Conservation (phyloP, 1,139 yeast species). For the Pichia sp. region DNA sequence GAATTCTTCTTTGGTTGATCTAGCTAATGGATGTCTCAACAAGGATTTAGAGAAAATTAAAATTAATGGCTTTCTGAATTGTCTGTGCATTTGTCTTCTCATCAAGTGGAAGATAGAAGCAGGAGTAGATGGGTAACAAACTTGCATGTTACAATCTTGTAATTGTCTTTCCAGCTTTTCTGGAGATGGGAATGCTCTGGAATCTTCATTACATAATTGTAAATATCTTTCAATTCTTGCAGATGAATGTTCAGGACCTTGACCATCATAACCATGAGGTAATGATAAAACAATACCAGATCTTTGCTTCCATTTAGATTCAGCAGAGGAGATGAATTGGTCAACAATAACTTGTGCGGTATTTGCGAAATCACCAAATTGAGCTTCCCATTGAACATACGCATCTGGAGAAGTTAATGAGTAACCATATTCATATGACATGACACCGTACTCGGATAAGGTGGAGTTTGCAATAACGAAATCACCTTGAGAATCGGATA, state of each 20-base stretch:
- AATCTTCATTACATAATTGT: conserved; percentile 94
- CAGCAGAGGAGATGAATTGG: conserved; percentile 96
- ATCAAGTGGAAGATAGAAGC: conserved; percentile 93
- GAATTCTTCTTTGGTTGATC: conserved; percentile 76
- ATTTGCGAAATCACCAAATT: conserved; percentile 99
- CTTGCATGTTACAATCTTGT: conserved; percentile 97
- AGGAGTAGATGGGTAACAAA: conserved; percentile 97
- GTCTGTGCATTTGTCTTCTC: conserved; percentile 99
- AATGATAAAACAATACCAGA: conserved; percentile 90
- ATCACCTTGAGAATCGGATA: conserved; percentile 76
- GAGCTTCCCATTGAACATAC: conserved; percentile 98
- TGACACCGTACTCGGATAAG: conserved; percentile 95
- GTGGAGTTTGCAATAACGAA: conserved; percentile 93
- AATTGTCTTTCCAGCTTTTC: conserved; percentile 94
- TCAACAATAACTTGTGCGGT: conserved; percentile 97
- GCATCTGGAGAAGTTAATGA: conserved; percentile 97
- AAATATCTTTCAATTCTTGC: conserved; percentile 97
- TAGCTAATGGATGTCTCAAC: conserved; percentile 96
- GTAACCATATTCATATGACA: conserved; percentile 99
- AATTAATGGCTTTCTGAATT: conserved; percentile 93
- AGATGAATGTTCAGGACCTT: conserved; percentile 99
- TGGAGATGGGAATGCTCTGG: conserved; percentile 82
- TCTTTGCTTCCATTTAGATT: conserved; percentile 98
- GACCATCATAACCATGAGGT: conserved; percentile 99
- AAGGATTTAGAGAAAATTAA: conserved; percentile 88